These are phyloP conservation scores for Avena sativa DNA, from an alignment of 176 grass and related monocot genomes.

Conservation along the genomic window DNA sequence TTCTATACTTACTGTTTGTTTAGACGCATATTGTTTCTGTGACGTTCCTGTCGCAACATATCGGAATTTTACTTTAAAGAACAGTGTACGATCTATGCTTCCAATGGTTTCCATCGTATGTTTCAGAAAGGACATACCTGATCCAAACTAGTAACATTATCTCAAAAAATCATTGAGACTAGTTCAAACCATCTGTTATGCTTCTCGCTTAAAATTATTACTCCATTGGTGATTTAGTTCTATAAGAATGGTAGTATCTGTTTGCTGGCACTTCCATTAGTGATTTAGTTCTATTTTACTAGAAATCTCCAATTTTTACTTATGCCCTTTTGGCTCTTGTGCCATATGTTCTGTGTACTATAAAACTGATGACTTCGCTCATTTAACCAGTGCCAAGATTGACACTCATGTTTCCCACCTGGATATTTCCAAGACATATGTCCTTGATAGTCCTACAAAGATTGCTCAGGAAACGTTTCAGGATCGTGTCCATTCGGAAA, in stretches of 20 bases:
- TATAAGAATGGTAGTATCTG: not conserved
- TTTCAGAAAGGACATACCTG: not conserved
- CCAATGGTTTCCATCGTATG: not conserved
- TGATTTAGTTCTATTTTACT: not conserved
- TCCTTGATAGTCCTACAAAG: conserved; percentile 28
- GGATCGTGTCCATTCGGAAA: conserved; percentile 37
- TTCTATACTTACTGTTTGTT: not conserved
- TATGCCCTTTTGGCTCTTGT: not conserved
- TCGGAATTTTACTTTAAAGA: not conserved
- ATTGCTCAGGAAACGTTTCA: conserved; percentile 34
- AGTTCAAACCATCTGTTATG: not conserved
- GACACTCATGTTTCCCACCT: conserved; percentile 18
- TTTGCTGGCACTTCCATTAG: not conserved
- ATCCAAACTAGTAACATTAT: not conserved
- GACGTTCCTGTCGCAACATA: not conserved
- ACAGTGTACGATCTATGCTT: not conserved
- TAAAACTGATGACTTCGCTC: not conserved
- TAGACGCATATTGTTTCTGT: too few relatives aligned
- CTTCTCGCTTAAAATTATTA: not conserved
- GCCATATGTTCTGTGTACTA: not conserved
- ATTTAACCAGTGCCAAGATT: conserved; percentile 28
- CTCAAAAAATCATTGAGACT: not conserved
- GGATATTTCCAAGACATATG: conserved; percentile 1
- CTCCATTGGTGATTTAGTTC: not conserved
- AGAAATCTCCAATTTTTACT: not conserved